phyloP scores from a whole-genome alignment of 768 basidiomycete species.

The Termitomyces sp. region DNA sequence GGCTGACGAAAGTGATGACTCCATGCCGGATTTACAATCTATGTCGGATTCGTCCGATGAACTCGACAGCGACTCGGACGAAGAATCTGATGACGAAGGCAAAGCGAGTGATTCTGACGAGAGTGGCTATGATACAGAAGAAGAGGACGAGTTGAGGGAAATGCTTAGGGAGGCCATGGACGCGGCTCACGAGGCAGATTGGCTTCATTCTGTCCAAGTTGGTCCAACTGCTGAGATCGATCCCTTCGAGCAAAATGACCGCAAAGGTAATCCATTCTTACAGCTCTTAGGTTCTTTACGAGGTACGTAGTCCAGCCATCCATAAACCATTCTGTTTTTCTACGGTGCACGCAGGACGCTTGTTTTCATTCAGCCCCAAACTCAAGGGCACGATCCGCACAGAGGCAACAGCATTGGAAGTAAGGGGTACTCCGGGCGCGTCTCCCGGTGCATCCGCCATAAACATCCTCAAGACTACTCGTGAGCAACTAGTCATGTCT shows the following conservation, averaged over 20 bases:
- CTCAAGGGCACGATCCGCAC: conserved; percentile 27
- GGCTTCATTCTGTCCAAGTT: conserved; percentile 42
- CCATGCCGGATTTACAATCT: conserved; percentile 65
- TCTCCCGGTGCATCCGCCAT: not conserved
- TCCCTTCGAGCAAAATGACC: conserved; percentile 38
- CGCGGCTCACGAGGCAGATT: conserved; percentile 52
- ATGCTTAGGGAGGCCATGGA: conserved; percentile 72
- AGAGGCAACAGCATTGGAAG: conserved; percentile 16
- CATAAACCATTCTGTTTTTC: not conserved
- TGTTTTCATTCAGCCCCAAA: conserved; percentile 46
- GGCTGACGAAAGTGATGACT: conserved; percentile 37
- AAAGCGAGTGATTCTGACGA: conserved; percentile 29
- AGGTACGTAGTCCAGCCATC: conserved; percentile 35
- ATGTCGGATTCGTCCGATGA: conserved; percentile 58
- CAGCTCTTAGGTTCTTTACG: conserved; percentile 69
- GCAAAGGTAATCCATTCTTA: conserved; percentile 72
- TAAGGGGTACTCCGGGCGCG: not conserved
- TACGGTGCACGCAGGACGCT: conserved; percentile 43
- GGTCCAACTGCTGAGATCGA: conserved; percentile 30
- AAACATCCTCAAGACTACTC: not conserved
- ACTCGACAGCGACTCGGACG: conserved; percentile 24
- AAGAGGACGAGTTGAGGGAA: conserved; percentile 61
- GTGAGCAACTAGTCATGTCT: not conserved
- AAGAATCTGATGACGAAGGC: conserved; percentile 34
- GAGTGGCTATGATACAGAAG: conserved; percentile 57